Conservation (phyloP, 2,329 filamentous ascomycete genomes). For the Cercospora nicotianae region DNA sequence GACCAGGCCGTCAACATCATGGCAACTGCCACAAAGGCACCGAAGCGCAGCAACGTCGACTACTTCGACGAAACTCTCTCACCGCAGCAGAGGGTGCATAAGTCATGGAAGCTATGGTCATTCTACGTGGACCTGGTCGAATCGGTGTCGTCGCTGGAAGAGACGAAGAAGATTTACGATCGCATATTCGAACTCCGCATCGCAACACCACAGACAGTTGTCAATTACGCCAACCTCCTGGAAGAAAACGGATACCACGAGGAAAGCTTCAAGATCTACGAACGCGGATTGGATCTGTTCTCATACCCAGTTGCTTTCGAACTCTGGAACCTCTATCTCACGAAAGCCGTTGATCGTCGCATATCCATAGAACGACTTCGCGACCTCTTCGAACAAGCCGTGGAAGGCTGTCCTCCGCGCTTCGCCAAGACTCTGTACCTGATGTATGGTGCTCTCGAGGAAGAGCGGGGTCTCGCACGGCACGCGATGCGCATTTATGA, state of each 20-base stretch:
- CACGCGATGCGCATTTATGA: conserved; percentile 99
- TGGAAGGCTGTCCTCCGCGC: conserved; percentile 90
- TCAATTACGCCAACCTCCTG: conserved; percentile 94
- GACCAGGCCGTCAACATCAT: conserved; percentile 93
- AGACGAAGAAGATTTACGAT: conserved; percentile 93
- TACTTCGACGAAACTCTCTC: conserved; percentile 95
- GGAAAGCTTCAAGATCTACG: conserved; percentile 96
- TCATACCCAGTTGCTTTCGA: conserved; percentile 98
- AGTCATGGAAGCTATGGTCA: conserved; percentile 99
- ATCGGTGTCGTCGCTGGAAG: conserved; percentile 84
- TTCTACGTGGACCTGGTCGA: conserved; percentile 99
- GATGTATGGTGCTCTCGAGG: conserved; percentile 97
- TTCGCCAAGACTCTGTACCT: conserved; percentile 95
- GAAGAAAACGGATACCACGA: conserved; percentile 96
- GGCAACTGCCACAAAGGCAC: conserved; percentile 95
- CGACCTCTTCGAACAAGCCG: conserved; percentile 94
- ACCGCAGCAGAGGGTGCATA: conserved; percentile 94
- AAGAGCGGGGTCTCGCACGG: conserved; percentile 88
- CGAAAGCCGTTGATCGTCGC: conserved; percentile 93
- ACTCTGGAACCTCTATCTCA: conserved; percentile 96
- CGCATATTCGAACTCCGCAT: conserved; percentile 97
- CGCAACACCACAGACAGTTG: conserved; percentile 94
- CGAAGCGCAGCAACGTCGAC: conserved; percentile 96
- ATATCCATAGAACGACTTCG: conserved; percentile 91
- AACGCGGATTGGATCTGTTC: conserved; percentile 95